Evolutionary conservation across 768 basidiomycete species (phyloP), one percentile per base, ranked within the genome.

Genomic region (Pseudohyphozyma bogoriensis): DNA sequence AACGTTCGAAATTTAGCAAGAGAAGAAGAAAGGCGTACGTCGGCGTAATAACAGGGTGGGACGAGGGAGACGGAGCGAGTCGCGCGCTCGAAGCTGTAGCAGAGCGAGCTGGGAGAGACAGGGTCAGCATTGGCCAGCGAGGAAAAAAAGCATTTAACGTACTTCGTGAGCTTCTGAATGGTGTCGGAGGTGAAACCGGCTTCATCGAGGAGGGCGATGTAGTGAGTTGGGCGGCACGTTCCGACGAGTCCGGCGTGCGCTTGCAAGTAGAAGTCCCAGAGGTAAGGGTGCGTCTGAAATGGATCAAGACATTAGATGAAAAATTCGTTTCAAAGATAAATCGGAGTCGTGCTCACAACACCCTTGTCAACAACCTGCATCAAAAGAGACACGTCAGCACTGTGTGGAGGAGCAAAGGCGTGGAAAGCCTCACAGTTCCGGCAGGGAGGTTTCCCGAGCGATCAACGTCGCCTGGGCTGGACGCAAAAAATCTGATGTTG

Each of bases 21-120:
- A n/a, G n/a, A n/a, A n/a, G n/a, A n/a, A n/a, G n/a, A n/a, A n/a
- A n/a, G n/a, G n/a, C n/a, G n/a, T n/a, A n/a, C n/a, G n/a, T n/a
- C n/a, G n/a, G n/a, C n/a, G n/a, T n/a, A n/a, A n/a, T n/a, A n/a
- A n/a, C n/a, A n/a, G n/a, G n/a, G n/a, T 9, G 64, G 56, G n/a
- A 59, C 62, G 54, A 69, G 62, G 24, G 64, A 65, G 42, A 68
- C 65, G n/a, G 68, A 55, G 40, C 68, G 59, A 8, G 69, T 67
- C 4, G 68, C 65, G 13, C 69, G 56, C 6, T 59, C 66, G 49
- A 61, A 70, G 49, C 50, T 35, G 66, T 66, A 67, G 46, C 57
- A 70, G 24, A 70, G 61, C 15, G 59, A 60, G 61, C 64, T 68
- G 56, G 26, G 26, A 37, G 11, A 49, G 18, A 16, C 24, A 13